Base-by-base conservation (phyloP, 257 asterid genomes). In the Buddleja alternifolia region DNA sequence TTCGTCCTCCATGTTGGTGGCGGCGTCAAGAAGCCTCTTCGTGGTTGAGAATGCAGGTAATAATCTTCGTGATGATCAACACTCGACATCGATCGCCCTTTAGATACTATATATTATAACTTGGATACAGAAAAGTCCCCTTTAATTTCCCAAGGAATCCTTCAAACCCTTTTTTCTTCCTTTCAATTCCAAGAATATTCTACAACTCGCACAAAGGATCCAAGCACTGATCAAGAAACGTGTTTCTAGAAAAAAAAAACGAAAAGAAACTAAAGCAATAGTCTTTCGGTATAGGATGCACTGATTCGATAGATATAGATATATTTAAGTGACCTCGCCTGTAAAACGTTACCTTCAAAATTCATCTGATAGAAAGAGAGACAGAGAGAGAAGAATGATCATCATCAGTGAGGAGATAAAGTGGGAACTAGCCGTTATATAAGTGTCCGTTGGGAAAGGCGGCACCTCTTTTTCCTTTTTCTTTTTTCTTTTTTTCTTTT, bases 11-110 rank as follows among this genome's bases (percentile, higher is more conserved):
- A 77, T 39, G 71, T 54, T 51, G 92, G 85, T 4, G 94, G 97
- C 59, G 98, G 97, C 55, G 97, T 92, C 84, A 77, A 79, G 82
- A 90, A 92, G 3, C 86, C 91, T 71, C 83, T 79, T n/a, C n/a
- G n/a, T 4, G 78, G 73, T 20, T 75, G 81, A 72, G 75, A 63
- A 20, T n/a, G n/a, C n/a, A n/a, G n/a, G n/a, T 8, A 53, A 69
- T 47, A 63, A 3, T 53, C 70, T 17, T 15, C 56, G 61, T 7
- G 15, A 19, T 19, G 67, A 48, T 67, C 20, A 69, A 69, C 80
- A 46, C 55, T 77, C 75, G 70, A 42, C 86, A 74, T 84, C 34
- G 2, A 29, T 5, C 48, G 32, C 65, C 57, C 42, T 66, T 66
- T 46, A n/a, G n/a, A n/a, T n/a, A n/a, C 25, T 2, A 2, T 12